Base-by-base conservation (phyloP, 352 stramenopile genomes). In the Phytophthora fragariae region DNA sequence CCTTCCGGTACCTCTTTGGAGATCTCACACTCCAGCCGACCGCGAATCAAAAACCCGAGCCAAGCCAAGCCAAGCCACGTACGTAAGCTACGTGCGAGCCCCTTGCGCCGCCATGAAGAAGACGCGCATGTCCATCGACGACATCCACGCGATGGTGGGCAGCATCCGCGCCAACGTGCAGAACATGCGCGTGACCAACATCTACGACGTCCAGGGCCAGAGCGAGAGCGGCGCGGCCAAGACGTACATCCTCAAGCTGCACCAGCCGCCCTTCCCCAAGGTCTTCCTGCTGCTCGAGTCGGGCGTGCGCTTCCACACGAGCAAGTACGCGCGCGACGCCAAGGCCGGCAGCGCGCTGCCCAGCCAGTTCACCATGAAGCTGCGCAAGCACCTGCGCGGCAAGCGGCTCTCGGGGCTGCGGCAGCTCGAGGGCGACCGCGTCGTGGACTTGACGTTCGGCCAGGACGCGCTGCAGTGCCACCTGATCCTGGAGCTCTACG, bases 401-500 rank as follows among this genome's bases (percentile, higher is more conserved):
- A 98, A 99, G 72, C 84, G 97, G 9, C 81, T 99, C 31, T 95
- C 98, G 67, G 85, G 90, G 41, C 82, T 99, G 3, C 81, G 79
- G 60, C 97, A 99, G 85, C 76, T 99, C 35, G 94, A 97, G 41
- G 89, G 91, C 39, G 97, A 99, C 77, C 96, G 98, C 59, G 97
- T 99, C 19, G 94, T 99, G 29, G 90, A 99, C 75, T 97, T 99
- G 65, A 92, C 89, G 5, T 99, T 99, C 75, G 97, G 97, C 46
- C 87, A 85, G 58, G 97, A 97, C 52, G 84, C 94, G 24, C 81
- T 91, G 39, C 78, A 92, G 57, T 96, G 96, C 79, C 91, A 98
- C 67, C 77, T 99, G 17, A 98, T 99, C 75, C 80, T 99, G 37
- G 98, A 99, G 86, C 87, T 99, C 6, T 99, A 99, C 79, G 92